Evolutionary conservation across 768 basidiomycete genomes (phyloP), one percentile per base, ranked within the genome.

Genomic region (Rhodotorula toruloides): DNA sequence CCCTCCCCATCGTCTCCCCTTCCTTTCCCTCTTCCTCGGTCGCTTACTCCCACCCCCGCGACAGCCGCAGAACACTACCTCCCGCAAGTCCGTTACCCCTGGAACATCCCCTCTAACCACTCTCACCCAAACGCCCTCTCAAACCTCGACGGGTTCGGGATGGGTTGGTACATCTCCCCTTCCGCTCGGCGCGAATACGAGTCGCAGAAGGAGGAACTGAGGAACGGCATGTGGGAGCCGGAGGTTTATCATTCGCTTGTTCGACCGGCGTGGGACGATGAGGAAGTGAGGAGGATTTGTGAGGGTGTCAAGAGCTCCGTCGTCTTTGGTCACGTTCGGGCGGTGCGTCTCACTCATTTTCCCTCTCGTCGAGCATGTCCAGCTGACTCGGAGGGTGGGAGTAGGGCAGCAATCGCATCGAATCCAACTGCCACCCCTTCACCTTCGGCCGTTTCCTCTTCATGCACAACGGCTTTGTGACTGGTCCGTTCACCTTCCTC

Each of bases 121-220:
- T 29, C 29, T 4, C 19, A 4, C 3, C 39, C 27, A 8, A 60
- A 60, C 31, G 3, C 19, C 22, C 8, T 43, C 31, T 32, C 58
- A 3, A 60, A 60, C 58, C n/a, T 60, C 48, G 58, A 60, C 49
- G 58, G 58, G 21, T 52, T 40, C 13, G 58, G 58, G 3, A 7
- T 60, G 27, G 58, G 34, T 14, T 60, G 58, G 58, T 60, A 50
- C 58, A n/a, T 27, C 6, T 11, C 36, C 58, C 13, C 43, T 25
- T 29, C 22, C 2, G 32, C 40, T 4, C 36, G 34, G 25, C 40
- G 40, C 39, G 4, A 22, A 29, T 49, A 43, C 22, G 31, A 31
- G 29, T 32, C 31, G 39, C 39, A 10, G 1, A 31, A 25, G 29
- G 22, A 31, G 29, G 9, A 7, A 19, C 11, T 16, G 39, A 25